Percentiles rank a stretch among this genome's conserved stretches.
Conservation (phyloP, 2,329 filamentous ascomycete species). For the Aspergillus phoenicis region DNA sequence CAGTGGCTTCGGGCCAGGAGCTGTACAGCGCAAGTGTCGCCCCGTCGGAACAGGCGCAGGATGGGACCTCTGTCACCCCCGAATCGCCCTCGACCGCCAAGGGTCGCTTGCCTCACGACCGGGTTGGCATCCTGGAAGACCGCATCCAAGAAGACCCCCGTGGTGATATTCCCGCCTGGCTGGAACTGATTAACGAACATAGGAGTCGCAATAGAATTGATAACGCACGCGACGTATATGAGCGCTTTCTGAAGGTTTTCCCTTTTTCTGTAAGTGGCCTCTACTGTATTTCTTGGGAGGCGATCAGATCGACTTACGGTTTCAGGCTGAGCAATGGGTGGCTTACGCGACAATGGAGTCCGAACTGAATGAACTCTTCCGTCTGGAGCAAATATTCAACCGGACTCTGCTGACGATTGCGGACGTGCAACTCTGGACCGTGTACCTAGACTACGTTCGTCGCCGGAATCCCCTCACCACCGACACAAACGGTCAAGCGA, state of each 20-base stretch:
- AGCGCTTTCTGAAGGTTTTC: constrained; percentile 84
- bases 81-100: constrained; percentile 49
- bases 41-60: constrained; percentile 35
- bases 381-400: constrained; percentile 81
- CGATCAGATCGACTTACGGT: constrained; percentile 36
- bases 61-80: constrained; percentile 43
- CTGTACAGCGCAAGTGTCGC: constrained; percentile 40
- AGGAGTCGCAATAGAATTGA: constrained; percentile 79
- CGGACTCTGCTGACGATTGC: constrained; percentile 76
- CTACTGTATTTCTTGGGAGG: not conserved
- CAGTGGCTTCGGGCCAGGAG: constrained; percentile 40
- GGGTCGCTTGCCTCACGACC: constrained; percentile 69
- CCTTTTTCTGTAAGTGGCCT: constrained; percentile 77
- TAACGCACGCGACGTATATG: constrained; percentile 76
- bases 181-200: constrained; percentile 82
- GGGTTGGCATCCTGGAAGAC: constrained; percentile 80
- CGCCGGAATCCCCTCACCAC: constrained; percentile 83
- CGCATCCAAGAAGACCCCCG: constrained; percentile 89
- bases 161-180: constrained; percentile 90
- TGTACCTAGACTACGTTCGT: constrained; percentile 94
- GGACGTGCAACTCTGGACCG: constrained; percentile 84
- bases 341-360: constrained; percentile 88
- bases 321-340: constrained; percentile 86
- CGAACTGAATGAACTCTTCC: constrained; percentile 76
- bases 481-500: constrained; percentile 74